Evolutionary conservation across 306 rosid species (phyloP).

Genomic region (Rosa chinensis): DNA sequence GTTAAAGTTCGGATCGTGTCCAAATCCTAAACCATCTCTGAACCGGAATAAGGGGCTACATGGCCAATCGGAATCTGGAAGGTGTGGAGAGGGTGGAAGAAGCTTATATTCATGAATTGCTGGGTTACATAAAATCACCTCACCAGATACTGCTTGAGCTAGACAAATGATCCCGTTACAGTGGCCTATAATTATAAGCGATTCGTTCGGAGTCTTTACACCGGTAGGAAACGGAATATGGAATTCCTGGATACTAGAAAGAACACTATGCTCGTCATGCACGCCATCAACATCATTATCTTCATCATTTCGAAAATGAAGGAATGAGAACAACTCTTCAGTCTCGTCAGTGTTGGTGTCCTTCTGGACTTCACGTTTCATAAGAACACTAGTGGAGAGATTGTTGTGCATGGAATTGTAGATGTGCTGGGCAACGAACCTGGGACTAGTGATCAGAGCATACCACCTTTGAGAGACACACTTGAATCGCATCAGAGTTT

Average conservation of each 20-base stretch:
- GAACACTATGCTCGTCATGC: background rate
- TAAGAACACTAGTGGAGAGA: background rate
- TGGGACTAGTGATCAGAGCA: background rate
- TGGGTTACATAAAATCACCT: background rate
- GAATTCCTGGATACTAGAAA: background rate
- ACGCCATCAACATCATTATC: background rate
- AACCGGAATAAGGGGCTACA: background rate
- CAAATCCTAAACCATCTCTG: background rate
- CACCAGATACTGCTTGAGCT: background rate
- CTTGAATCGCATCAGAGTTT: background rate
- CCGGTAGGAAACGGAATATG: background rate
- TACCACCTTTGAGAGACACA: background rate
- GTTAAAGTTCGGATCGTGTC: background rate
- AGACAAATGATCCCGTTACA: conserved; percentile 1
- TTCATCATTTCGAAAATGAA: background rate
- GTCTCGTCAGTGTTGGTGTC: background rate
- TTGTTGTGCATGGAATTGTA: background rate
- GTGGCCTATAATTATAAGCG: background rate
- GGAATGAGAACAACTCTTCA: background rate
- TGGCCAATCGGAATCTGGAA: background rate
- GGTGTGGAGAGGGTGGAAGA: background rate
- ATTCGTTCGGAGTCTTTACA: background rate
- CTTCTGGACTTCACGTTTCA: background rate
- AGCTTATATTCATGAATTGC: background rate
- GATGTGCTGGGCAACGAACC: background rate